Percentiles rank a stretch among this genome's conserved stretches.
These are phyloP conservation scores for Sordaria brevicollis DNA, from an alignment of 495 filamentous ascomycete species.

Conservation along the genomic window DNA sequence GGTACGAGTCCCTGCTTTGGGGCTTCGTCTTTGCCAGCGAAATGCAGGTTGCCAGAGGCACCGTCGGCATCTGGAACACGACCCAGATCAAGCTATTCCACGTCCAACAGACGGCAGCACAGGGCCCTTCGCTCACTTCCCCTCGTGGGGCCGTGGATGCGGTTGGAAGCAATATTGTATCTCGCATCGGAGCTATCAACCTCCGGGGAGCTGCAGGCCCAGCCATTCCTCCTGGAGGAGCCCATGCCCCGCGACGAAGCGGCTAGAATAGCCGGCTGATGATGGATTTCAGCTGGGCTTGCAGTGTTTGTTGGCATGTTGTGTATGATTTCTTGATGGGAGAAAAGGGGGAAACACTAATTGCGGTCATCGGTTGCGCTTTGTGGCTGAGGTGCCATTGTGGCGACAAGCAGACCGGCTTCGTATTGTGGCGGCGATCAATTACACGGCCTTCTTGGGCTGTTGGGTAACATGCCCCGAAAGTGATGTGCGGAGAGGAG, in stretches of 20 bases:
- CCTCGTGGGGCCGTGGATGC: constrained; percentile 92
- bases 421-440: background rate
- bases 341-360: background rate
- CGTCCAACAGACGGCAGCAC: constrained; percentile 72
- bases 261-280: background rate
- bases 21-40: constrained; percentile 88
- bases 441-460: background rate
- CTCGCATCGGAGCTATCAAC: constrained; percentile 72
- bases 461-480: background rate
- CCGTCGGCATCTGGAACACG: constrained; percentile 91
- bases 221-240: background rate
- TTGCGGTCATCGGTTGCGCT: background rate
- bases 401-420: background rate
- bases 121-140: constrained; percentile 69
- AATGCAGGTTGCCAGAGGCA: constrained; percentile 78
- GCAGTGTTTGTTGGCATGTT: background rate
- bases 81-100: constrained; percentile 80
- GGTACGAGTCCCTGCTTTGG: constrained; percentile 95
- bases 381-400: background rate
- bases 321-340: background rate
- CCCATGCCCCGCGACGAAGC: background rate
- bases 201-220: constrained; percentile 26
- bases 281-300: background rate
- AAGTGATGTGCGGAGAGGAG: background rate
- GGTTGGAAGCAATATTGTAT: constrained; percentile 84